A percentile compares a stretch with the other conserved stretches of the same genome.
Conservation (phyloP, 768 basidiomycete genomes). For the Podaxis carcinomalis region DNA sequence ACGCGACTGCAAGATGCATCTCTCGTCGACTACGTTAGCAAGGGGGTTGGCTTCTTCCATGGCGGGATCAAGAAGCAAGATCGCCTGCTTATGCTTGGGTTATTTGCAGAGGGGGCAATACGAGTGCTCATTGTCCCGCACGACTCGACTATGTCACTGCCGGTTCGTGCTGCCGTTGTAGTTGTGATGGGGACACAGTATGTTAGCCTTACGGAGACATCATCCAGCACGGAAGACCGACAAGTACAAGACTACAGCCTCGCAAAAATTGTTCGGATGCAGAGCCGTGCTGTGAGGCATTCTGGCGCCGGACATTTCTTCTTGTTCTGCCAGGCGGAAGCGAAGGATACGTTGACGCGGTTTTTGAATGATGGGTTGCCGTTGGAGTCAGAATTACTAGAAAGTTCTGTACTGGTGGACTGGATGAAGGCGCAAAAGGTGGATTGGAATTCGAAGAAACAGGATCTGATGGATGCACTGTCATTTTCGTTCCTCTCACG, state of each 20-base stretch:
- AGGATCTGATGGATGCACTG: slow-evolving; percentile 71
- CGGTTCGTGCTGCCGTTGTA: slow-evolving; percentile 76
- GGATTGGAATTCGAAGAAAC: slow-evolving; percentile 31
- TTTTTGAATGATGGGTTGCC: slow-evolving; percentile 89
- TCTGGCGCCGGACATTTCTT: slow-evolving; percentile 63
- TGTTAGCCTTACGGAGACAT: slow-evolving; percentile 29
- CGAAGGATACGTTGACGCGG: slow-evolving; percentile 72
- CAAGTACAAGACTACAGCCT: slow-evolving; percentile 78
- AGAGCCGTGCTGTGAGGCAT: slow-evolving; percentile 75
- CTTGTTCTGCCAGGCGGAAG: slow-evolving; percentile 87
- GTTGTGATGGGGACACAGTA: slow-evolving; percentile 94
- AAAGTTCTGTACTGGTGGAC: slow-evolving; percentile 39
- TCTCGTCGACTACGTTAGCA: slow-evolving; percentile 69
- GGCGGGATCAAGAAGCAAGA: slow-evolving; percentile 66
- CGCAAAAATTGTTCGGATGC: slow-evolving; percentile 87
- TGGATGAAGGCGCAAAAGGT: slow-evolving; percentile 20
- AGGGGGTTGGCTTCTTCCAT: slow-evolving; percentile 88
- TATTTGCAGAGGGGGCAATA: slow-evolving; percentile 77
- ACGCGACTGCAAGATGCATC: slow-evolving; percentile 54
- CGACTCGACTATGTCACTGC: slow-evolving; percentile 87
- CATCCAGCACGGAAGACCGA: slow-evolving; percentile 48
- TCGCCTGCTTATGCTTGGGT: slow-evolving; percentile 66
- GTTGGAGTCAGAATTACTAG: slow-evolving; percentile 75
- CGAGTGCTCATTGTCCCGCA: slow-evolving; percentile 79
- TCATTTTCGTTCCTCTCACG: slow-evolving; percentile 78